Evolutionary conservation across 169 alveolate genomes (phyloP).

Genomic region (Plasmodium chabaudi): DNA sequence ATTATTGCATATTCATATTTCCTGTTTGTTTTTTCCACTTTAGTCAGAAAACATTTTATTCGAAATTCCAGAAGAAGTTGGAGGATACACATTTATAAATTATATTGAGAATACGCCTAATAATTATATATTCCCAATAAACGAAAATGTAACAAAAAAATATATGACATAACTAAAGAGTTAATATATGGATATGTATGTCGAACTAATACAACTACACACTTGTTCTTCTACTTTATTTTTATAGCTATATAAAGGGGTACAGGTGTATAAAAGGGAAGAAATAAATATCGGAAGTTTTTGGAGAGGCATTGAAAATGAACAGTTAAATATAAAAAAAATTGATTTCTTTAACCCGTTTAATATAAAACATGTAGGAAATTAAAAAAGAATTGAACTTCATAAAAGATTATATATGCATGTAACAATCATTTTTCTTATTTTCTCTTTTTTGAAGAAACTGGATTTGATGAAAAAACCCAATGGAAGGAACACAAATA

Average conservation of each 20-base stretch:
- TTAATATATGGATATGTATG: not conserved
- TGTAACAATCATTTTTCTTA: not conserved
- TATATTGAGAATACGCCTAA: constrained; percentile 49
- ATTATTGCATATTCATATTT: not conserved
- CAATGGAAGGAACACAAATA: not conserved
- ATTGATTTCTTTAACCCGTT: constrained; percentile 43
- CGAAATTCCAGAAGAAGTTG: constrained; percentile 39
- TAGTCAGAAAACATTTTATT: constrained; percentile 58
- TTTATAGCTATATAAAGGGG: constrained; percentile 40
- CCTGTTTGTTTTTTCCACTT: not conserved
- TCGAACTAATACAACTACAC: not conserved
- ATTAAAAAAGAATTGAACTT: not conserved
- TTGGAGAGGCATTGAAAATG: constrained; percentile 36
- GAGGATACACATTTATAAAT: constrained; percentile 69
- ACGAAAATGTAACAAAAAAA: constrained; percentile 40
- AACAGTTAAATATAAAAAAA: constrained; percentile 16
- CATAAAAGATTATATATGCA: constrained; percentile 1
- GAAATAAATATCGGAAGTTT: constrained; percentile 39
- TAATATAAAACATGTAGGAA: constrained; percentile 45
- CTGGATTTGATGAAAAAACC: constrained; percentile 1
- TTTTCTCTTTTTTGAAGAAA: constrained; percentile 24
- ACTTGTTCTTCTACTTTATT: not conserved
- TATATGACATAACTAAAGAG: not conserved
- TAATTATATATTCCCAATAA: constrained; percentile 47
- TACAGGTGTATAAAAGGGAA: constrained; percentile 57